Evolutionary conservation across 495 filamentous ascomycete genomes (phyloP).

Genomic region (Aspergillus taichungensis): DNA sequence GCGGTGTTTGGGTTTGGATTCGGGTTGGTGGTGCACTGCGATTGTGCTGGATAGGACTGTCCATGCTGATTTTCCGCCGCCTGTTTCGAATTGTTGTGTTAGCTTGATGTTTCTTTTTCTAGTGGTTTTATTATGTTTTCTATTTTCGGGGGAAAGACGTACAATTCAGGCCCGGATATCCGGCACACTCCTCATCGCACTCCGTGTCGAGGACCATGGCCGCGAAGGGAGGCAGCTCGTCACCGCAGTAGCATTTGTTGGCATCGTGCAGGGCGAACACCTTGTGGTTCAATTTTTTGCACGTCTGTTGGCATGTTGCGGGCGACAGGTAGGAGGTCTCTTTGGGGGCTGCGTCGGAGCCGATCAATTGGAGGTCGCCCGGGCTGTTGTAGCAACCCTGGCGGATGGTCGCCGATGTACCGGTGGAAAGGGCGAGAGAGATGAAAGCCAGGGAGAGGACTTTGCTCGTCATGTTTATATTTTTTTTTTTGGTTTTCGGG

Average conservation of each 20-base stretch:
- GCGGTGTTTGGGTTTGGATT: constrained; percentile 8
- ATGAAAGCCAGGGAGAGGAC: constrained; percentile 13
- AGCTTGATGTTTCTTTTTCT: background rate
- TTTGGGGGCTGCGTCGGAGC: constrained; percentile 5
- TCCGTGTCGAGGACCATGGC: constrained; percentile 22
- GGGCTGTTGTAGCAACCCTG: constrained; percentile 30
- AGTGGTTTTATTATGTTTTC: background rate
- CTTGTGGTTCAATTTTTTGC: constrained; percentile 14
- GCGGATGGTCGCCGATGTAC: constrained; percentile 1
- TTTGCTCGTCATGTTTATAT: constrained; percentile 1
- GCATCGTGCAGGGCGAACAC: constrained; percentile 25
- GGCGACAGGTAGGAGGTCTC: constrained; percentile 17
- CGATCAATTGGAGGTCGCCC: constrained; percentile 12
- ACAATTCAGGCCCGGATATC: constrained; percentile 25
- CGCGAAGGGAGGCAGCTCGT: constrained; percentile 19
- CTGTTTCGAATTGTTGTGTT: constrained; percentile 11
- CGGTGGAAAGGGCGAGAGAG: constrained; percentile 20
- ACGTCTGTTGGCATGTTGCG: constrained; percentile 24
- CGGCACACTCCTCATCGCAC: constrained; percentile 26
- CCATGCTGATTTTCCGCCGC: constrained; percentile 27
- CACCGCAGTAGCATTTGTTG: constrained; percentile 28
- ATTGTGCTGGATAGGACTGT: constrained; percentile 11
- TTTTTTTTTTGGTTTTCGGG: background rate
- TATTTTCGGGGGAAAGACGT: constrained; percentile 8
- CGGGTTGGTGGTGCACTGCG: background rate